Conservation (phyloP, 2,329 filamentous ascomycete genomes). For the Calonectria naviculata region DNA sequence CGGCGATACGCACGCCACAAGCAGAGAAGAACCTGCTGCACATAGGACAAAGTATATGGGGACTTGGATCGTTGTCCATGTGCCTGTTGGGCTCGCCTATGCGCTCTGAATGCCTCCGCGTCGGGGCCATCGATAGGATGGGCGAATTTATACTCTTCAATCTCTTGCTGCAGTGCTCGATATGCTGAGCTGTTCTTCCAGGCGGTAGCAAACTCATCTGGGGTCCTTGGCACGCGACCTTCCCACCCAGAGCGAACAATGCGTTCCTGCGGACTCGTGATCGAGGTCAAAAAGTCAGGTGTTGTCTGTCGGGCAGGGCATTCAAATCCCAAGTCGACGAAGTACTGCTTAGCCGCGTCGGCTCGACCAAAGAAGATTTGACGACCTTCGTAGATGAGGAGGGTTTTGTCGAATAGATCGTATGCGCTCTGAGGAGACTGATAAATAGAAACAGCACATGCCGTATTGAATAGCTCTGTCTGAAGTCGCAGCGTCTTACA, state of each 20-base stretch:
- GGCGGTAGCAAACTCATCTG: conserved; percentile 68
- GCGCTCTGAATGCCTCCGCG: conserved; percentile 66
- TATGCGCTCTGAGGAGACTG: conserved; percentile 74
- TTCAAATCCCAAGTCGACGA: conserved; percentile 73
- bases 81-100: conserved; percentile 64
- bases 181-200: conserved; percentile 68
- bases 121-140: conserved; percentile 66
- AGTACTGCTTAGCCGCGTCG: conserved; percentile 71
- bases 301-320: conserved; percentile 75
- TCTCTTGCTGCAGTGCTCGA: conserved; percentile 62
- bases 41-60: conserved; percentile 84
- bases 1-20: conserved; percentile 83
- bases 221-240: conserved; percentile 65
- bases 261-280: conserved; percentile 71
- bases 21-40: conserved; percentile 81
- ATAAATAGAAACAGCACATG: conserved; percentile 79
- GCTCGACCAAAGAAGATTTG: conserved; percentile 73
- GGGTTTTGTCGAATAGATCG: conserved; percentile 70
- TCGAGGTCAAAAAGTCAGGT: conserved; percentile 79
- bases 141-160: conserved; percentile 63
- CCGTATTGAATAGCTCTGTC: conserved; percentile 73
- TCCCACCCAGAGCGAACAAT: conserved; percentile 66
- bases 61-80: conserved; percentile 73
- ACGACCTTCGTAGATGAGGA: conserved; percentile 68
- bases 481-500: conserved; percentile 75